phyloP scores from a whole-genome alignment of 2,329 filamentous ascomycete genomes.

The Mycogone perniciosa region DNA sequence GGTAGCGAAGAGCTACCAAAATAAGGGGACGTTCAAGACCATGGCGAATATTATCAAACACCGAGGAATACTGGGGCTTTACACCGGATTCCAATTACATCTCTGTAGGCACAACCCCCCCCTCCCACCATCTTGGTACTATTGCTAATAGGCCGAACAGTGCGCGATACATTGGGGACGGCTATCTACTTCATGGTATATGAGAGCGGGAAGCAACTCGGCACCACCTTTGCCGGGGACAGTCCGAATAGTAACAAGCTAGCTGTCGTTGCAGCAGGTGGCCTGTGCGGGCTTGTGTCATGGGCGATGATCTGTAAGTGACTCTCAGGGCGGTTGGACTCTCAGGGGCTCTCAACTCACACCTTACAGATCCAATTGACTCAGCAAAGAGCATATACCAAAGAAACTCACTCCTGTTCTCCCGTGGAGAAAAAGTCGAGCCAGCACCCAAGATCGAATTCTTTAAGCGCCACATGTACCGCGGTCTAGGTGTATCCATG shows the following conservation, averaged over 20 bases:
- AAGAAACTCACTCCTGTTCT: slow-evolving; percentile 67
- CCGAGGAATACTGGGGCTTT: slow-evolving; percentile 65
- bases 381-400: slow-evolving; percentile 83
- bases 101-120: slow-evolving; percentile 51
- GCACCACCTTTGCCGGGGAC: slow-evolving; percentile 67
- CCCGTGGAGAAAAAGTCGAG: slow-evolving; percentile 56
- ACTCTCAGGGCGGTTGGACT: neutral
- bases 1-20: slow-evolving; percentile 64
- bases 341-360: neutral
- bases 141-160: slow-evolving; percentile 34
- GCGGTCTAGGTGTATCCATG: slow-evolving; percentile 78
- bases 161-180: slow-evolving; percentile 77
- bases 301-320: slow-evolving; percentile 69
- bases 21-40: slow-evolving; percentile 70
- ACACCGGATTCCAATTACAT: slow-evolving; percentile 75
- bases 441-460: slow-evolving; percentile 69
- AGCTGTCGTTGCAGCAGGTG: slow-evolving; percentile 71
- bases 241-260: slow-evolving; percentile 70
- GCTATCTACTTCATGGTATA: slow-evolving; percentile 86
- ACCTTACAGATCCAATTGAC: slow-evolving; percentile 58
- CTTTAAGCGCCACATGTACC: slow-evolving; percentile 72
- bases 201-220: slow-evolving; percentile 76
- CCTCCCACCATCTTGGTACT: neutral
- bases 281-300: slow-evolving; percentile 74
- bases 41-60: slow-evolving; percentile 72